Percentiles rank a stretch among this genome's conserved stretches.
phyloP scores from a whole-genome alignment of 257 asterid species.

The Solanum okadae region DNA sequence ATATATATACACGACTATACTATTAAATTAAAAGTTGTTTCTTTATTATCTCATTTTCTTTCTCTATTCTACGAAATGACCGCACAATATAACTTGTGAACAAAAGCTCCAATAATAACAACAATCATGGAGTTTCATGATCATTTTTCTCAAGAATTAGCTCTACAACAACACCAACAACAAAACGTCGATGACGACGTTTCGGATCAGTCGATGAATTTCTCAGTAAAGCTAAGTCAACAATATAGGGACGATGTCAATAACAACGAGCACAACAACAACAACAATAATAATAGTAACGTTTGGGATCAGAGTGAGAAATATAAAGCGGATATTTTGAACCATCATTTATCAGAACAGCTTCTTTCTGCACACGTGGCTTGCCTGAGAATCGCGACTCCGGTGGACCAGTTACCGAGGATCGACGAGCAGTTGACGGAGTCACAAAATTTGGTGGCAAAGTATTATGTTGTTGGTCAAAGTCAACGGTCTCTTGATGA shows the following conservation, averaged over 20 bases:
- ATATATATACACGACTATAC: neutral
- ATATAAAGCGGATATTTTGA: neutral
- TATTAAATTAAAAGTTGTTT: neutral
- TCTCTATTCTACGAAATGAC: neutral
- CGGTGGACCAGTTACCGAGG: neutral
- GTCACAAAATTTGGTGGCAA: neutral
- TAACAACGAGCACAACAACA: neutral
- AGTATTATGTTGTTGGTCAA: neutral
- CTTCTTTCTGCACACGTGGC: neutral
- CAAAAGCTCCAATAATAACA: neutral
- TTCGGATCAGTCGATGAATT: neutral
- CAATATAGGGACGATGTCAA: neutral
- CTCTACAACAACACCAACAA: neutral
- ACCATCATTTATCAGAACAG: neutral
- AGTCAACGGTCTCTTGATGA: neutral
- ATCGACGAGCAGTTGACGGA: neutral
- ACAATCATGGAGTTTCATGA: neutral
- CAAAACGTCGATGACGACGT: neutral
- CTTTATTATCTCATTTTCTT: neutral
- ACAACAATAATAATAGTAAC: neutral
- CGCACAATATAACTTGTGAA: neutral
- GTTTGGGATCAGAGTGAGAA: neutral
- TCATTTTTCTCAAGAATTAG: neutral
- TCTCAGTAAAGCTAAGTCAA: neutral
- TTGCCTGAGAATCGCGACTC: neutral